phyloP scores from a whole-genome alignment of 805 yeast species.

The Barnettozyma sp. region DNA sequence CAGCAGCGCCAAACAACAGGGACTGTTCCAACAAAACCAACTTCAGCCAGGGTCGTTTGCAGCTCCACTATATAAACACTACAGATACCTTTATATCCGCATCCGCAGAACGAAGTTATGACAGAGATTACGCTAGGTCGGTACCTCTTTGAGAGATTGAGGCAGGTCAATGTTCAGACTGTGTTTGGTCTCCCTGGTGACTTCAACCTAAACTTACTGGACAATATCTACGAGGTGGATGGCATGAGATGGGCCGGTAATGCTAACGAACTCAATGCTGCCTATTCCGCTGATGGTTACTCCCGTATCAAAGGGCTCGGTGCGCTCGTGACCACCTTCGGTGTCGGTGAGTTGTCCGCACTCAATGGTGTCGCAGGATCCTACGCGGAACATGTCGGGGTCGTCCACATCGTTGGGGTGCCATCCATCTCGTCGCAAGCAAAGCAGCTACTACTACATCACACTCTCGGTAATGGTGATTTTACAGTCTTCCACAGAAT shows the following conservation, averaged over 20 bases:
- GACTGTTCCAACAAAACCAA: not conserved
- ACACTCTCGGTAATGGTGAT: conserved; percentile 79
- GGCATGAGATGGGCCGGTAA: conserved; percentile 87
- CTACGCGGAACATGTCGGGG: conserved; percentile 83
- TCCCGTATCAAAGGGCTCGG: conserved; percentile 73
- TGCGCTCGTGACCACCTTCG: conserved; percentile 76
- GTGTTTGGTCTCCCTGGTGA: conserved; percentile 81
- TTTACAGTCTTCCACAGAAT: conserved; percentile 73
- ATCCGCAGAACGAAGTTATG: conserved; percentile 13
- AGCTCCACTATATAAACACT: not conserved
- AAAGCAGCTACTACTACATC: conserved; percentile 68
- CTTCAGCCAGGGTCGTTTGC: no score
- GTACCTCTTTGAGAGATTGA: conserved; percentile 71
- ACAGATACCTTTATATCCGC: conserved; percentile 1
- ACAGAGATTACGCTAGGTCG: conserved; percentile 59
- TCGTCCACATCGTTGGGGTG: conserved; percentile 79
- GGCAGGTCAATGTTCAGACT: conserved; percentile 63
- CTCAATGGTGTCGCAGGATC: conserved; percentile 84
- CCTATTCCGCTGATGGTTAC: conserved; percentile 86
- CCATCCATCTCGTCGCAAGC: conserved; percentile 73
- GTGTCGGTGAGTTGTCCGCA: conserved; percentile 85
- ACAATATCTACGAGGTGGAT: conserved; percentile 65
- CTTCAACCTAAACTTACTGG: conserved; percentile 66
- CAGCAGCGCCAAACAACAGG: not conserved
- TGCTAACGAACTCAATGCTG: conserved; percentile 85